phyloP scores from a whole-genome alignment of 2,329 filamentous ascomycete genomes.

The Conoideocrella luteorostrata region DNA sequence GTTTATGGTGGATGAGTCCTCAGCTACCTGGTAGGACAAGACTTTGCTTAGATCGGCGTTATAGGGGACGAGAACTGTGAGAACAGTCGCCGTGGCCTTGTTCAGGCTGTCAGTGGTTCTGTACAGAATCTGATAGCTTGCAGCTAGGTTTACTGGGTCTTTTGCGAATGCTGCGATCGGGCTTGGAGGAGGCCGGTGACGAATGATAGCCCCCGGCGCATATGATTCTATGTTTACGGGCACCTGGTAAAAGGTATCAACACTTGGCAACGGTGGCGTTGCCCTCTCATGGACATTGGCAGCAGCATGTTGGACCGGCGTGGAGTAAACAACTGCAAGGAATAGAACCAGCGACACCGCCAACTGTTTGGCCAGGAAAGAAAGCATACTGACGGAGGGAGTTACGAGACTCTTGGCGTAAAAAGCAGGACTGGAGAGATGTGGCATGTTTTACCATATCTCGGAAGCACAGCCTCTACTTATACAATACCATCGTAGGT shows the following conservation, averaged over 20 bases:
- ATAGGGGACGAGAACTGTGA: conserved; percentile 32
- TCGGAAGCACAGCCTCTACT: no score
- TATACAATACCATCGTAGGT: no score
- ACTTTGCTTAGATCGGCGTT: conserved; percentile 22
- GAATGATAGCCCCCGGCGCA: background rate
- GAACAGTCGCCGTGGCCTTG: conserved; percentile 29
- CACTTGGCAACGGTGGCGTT: background rate
- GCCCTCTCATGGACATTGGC: no score
- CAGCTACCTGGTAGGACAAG: conserved; percentile 36
- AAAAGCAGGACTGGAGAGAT: no score
- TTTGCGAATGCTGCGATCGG: background rate
- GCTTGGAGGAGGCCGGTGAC: background rate
- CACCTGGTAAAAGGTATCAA: background rate
- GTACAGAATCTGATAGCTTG: conserved; percentile 30
- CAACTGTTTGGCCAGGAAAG: no score
- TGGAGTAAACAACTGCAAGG: no score
- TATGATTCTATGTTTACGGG: background rate
- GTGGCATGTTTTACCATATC: no score
- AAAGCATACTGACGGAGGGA: no score
- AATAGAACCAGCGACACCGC: no score
- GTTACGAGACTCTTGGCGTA: no score
- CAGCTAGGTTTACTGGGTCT: conserved; percentile 10
- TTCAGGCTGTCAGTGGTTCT: conserved; percentile 29
- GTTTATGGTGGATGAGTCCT: conserved; percentile 32
- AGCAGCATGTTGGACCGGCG: no score